Conservation (phyloP, 768 basidiomycete species). For the Phanerochaete sordida region DNA sequence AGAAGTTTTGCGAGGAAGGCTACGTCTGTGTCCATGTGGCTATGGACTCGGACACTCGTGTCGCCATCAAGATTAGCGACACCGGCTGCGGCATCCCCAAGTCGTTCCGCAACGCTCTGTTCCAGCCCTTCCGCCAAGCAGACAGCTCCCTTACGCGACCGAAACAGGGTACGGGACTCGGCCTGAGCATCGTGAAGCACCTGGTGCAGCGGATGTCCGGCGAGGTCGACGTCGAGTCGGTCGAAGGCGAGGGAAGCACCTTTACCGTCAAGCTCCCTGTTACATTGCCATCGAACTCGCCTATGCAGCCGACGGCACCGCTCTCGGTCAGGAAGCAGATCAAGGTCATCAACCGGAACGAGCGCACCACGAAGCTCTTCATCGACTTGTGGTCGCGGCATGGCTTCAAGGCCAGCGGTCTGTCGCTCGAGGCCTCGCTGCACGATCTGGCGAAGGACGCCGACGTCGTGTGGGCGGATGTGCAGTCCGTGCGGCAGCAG, state of each 20-base stretch:
- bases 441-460: slow-evolving; percentile 14
- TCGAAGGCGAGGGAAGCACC: slow-evolving; percentile 21
- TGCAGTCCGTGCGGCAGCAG: slow-evolving; percentile 16
- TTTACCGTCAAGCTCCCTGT: slow-evolving; percentile 25
- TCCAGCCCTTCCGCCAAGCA: slow-evolving; percentile 27
- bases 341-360: slow-evolving; percentile 20
- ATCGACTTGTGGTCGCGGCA: slow-evolving; percentile 17
- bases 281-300: slow-evolving; percentile 8
- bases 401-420: slow-evolving; percentile 11
- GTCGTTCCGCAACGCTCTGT: slow-evolving; percentile 22
- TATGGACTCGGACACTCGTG: slow-evolving; percentile 14
- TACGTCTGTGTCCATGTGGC: slow-evolving; percentile 21
- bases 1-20: slow-evolving; percentile 26
- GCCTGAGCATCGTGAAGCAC: slow-evolving; percentile 28
- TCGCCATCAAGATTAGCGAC: slow-evolving; percentile 21
- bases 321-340: slow-evolving; percentile 16
- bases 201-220: slow-evolving; percentile 28
- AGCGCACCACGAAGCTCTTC: slow-evolving; percentile 19
- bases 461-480: slow-evolving; percentile 24
- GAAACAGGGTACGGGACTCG: slow-evolving; percentile 25
- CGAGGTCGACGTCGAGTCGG: slow-evolving; percentile 23
- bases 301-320: not conserved
- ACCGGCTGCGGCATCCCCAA: slow-evolving; percentile 27
- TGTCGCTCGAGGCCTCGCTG: not conserved
- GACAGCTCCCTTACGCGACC: slow-evolving; percentile 23